Evolutionary conservation across 331 rosid species (phyloP).

Genomic region (Spiraea crenata): DNA sequence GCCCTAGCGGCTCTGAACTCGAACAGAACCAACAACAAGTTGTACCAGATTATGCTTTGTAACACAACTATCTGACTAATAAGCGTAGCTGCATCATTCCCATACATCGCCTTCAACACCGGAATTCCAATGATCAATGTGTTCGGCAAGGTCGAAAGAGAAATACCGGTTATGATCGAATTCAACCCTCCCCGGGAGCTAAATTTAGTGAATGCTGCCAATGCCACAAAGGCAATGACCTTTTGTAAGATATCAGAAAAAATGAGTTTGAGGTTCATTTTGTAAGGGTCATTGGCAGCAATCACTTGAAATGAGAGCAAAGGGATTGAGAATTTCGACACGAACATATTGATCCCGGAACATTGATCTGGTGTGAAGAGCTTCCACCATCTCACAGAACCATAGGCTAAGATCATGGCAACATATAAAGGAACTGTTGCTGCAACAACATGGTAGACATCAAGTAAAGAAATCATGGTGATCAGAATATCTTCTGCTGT

Average conservation of each 20-base stretch:
- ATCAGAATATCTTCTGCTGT: not conserved
- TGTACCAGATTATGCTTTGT: conserved; percentile 92
- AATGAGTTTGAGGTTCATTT: conserved; percentile 71
- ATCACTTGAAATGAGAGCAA: conserved; percentile 80
- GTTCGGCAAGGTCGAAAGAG: conserved; percentile 88
- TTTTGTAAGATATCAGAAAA: conserved; percentile 70
- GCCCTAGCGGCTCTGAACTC: conserved; percentile 71
- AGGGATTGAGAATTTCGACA: conserved; percentile 87
- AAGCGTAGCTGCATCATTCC: conserved; percentile 49
- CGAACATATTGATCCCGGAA: conserved; percentile 87
- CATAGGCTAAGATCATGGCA: conserved; percentile 77
- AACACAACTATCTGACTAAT: conserved; percentile 78
- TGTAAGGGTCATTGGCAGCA: conserved; percentile 69
- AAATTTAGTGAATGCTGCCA: conserved; percentile 48
- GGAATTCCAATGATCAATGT: conserved; percentile 92
- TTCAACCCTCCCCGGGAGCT: conserved; percentile 58
- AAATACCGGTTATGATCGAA: conserved; percentile 73
- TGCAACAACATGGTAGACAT: conserved; percentile 72
- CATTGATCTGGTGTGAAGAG: conserved; percentile 91
- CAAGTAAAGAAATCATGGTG: conserved; percentile 69
- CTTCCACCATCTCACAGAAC: conserved; percentile 90
- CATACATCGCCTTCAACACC: conserved; percentile 86
- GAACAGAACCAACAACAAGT: conserved; percentile 66
- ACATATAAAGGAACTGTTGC: conserved; percentile 87
- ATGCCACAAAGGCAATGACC: conserved; percentile 46